These are phyloP conservation scores for Trichoderma aggressivum DNA, from an alignment of 2,329 filamentous ascomycete species.

Conservation along the genomic window DNA sequence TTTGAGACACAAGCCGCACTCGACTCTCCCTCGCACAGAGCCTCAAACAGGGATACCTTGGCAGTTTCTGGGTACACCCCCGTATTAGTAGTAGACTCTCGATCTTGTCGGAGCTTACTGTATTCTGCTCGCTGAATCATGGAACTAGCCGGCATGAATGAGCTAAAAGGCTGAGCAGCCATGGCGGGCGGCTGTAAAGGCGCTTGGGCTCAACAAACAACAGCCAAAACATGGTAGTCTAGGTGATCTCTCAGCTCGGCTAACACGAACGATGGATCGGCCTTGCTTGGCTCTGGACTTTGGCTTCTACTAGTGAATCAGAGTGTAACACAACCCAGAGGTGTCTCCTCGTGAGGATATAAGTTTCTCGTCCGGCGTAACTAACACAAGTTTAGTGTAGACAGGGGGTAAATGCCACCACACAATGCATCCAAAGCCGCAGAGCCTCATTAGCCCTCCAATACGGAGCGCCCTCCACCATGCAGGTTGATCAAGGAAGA, in stretches of 20 bases:
- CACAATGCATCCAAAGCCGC: not conserved
- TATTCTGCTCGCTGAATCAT: not conserved
- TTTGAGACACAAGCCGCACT: not conserved
- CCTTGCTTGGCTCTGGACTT: not conserved
- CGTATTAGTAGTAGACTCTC: not conserved
- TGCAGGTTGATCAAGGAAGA: too few relatives aligned
- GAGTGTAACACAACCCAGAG: not conserved
- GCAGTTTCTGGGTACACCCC: too few relatives aligned
- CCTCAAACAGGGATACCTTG: not conserved
- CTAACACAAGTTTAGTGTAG: not conserved
- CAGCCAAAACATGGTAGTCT: not conserved
- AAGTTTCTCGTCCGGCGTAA: not conserved
- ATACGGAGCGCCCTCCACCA: not conserved
- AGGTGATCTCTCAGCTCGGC: not conserved
- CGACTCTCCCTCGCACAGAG: not conserved
- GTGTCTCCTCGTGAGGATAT: not conserved
- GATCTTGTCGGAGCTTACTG: not conserved
- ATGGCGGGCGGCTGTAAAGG: not conserved
- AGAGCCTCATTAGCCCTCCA: not conserved
- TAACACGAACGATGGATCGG: not conserved
- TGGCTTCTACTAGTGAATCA: not conserved
- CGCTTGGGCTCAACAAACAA: not conserved
- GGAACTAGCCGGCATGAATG: not conserved
- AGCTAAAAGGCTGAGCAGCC: not conserved
- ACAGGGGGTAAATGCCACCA: not conserved